Evolutionary conservation across 192 early-diverging fungal species (phyloP).

Genomic region (Coemansia sp.): DNA sequence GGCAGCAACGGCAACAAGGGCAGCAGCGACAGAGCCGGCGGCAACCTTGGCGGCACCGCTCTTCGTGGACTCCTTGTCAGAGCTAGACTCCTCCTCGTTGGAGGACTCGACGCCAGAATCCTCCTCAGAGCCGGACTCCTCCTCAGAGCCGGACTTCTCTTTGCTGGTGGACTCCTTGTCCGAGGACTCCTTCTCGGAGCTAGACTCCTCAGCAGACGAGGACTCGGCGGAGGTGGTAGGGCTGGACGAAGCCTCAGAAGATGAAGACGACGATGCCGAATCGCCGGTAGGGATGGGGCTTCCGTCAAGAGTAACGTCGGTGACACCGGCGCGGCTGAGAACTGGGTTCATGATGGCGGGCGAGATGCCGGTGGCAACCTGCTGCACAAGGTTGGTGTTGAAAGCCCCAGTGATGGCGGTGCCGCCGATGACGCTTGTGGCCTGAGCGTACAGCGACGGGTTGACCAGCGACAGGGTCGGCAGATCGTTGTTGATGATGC

Average conservation of each 20-base stretch:
- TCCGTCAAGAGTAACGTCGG: slow-evolving; percentile 44
- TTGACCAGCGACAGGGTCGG: slow-evolving; percentile 39
- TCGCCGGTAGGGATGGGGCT: slow-evolving; percentile 16
- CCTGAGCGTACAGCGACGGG: slow-evolving; percentile 34
- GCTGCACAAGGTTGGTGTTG: slow-evolving; percentile 38
- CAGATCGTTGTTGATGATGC: slow-evolving; percentile 43
- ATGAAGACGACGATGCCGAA: background rate
- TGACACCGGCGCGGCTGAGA: slow-evolving; percentile 43
- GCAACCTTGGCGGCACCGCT: slow-evolving; percentile 35
- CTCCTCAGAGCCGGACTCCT: slow-evolving; percentile 11
- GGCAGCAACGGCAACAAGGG: slow-evolving; percentile 36
- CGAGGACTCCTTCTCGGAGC: background rate
- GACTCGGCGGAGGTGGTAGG: background rate
- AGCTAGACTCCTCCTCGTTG: slow-evolving; percentile 8
- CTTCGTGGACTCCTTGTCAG: slow-evolving; percentile 9
- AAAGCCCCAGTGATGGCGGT: slow-evolving; percentile 32
- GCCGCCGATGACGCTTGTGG: slow-evolving; percentile 48
- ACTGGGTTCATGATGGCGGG: slow-evolving; percentile 51
- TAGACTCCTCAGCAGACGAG: background rate
- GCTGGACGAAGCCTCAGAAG: background rate
- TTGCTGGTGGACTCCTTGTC: background rate
- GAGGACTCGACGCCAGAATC: slow-evolving; percentile 5
- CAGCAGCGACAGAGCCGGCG: slow-evolving; percentile 32
- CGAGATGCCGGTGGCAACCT: slow-evolving; percentile 47
- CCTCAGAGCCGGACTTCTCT: background rate